Base-by-base conservation (phyloP, 352 stramenopile genomes). In the Pythium guiyangense region DNA sequence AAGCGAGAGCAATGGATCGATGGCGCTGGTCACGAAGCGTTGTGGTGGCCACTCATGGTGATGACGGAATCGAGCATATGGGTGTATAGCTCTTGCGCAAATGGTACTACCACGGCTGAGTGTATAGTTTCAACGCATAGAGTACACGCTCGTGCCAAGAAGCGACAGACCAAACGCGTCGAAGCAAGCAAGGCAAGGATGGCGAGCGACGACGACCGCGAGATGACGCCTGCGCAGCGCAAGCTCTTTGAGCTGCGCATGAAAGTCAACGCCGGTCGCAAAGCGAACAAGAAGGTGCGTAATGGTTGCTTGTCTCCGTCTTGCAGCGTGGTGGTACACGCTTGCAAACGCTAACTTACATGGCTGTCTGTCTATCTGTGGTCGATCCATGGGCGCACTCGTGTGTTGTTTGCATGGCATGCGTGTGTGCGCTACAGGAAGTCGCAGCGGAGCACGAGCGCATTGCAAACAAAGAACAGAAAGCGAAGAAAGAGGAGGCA, bases 161-260 rank as follows among this genome's bases (percentile, higher is more conserved):
- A 56, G 39, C 22, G 15, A 25, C 50, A 37, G n/a, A 43, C 29
- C 31, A 52, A 52, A 29, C 29, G 10, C 20, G 22, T n/a, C n/a
- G n/a, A n/a, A 44, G n/a, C n/a, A n/a, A n/a, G n/a, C n/a, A n/a
- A n/a, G n/a, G 27, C 12, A 12, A 61, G 11, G 1, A 77, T 74
- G 64, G 54, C 37, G 50, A n/a, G 18, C 39, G 69, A 79, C 44
- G 63, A 75, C 49, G 64, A 78, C 49, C 70, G 73, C 59, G 64
- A 69, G 26, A 88, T 91, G 80, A 90, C 80, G 58, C 77, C 80
- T 22, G 81, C 79, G 56, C 79, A 93, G 62, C 73, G 63, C 44
- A 93, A 90, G 67, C 76, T 93, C 57, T 93, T 93, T 64, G 74
- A 93, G 71, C 66, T 93, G 52, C 80, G 83, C 42, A 93, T 93